Base-by-base conservation (phyloP, 2,329 filamentous ascomycete species). In the Phialophora macrospora region DNA sequence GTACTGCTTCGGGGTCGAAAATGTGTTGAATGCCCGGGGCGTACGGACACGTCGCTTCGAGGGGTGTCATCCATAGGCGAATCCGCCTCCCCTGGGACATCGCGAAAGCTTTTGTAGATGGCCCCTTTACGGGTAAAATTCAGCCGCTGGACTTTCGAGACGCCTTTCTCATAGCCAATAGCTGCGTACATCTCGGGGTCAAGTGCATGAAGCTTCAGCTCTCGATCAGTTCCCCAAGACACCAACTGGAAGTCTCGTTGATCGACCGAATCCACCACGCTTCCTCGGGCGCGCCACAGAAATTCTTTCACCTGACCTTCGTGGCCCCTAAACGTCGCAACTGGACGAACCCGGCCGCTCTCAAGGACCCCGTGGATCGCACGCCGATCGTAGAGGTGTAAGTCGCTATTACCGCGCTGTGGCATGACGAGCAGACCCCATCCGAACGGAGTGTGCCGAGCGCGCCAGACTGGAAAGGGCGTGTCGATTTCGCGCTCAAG, bases 241-340 rank as follows among this genome's bases (percentile, higher is more conserved):
- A 97, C 91, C 20, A 97, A 83, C 76, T 97, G 93, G 69, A 97
- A 97, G 60, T 97, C 93, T 72, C 94, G 87, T 68, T 93, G 83
- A 73, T 97, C 93, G 54, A 90, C 79, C n/a, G 85, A 84, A 61
- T 92, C 86, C 17, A 87, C 84, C 20, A 85, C 84, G 22, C 82
- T 81, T 44, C 93, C 93, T 62, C 93, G 87, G 55, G 87, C 86
- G 75, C 93, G 86, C 93, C 93, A 97, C 11, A 97, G 80, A 67
- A 97, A 97, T 73, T 97, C 93, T 74, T 95, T 96, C 32, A 92
- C 92, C 74, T 93, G 83, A 11, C 82, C 82, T 67, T 83, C 80
- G 71, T 87, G 84, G 17, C 83, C 83, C 20, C 80, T 78, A 68
- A 87, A 87, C 58, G 79, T 80, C 73, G 82, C 81, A 17, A 83